These are phyloP conservation scores for Phlegmacium glaucopus DNA, from an alignment of 768 basidiomycete species.

Conservation along the genomic window DNA sequence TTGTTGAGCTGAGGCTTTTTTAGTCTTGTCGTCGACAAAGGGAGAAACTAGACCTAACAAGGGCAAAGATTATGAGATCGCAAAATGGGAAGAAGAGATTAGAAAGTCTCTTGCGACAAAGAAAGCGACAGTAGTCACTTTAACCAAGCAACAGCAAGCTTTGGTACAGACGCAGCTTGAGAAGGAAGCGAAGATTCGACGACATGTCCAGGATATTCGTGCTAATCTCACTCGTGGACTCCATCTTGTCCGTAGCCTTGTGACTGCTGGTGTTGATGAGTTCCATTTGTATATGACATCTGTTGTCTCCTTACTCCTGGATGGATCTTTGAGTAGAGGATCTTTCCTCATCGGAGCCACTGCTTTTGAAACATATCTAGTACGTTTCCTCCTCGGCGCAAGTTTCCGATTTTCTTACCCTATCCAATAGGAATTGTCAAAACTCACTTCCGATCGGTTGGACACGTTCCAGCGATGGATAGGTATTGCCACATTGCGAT, in stretches of 20 bases:
- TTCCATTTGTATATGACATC: slow-evolving; percentile 54
- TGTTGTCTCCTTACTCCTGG: slow-evolving; percentile 58
- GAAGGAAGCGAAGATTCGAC: slow-evolving; percentile 71
- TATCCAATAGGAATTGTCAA: slow-evolving; percentile 54
- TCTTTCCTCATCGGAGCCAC: slow-evolving; percentile 55
- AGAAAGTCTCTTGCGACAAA: slow-evolving; percentile 81
- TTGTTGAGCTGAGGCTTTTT: not conserved
- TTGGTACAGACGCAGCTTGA: slow-evolving; percentile 81
- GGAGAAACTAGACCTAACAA: slow-evolving; percentile 52
- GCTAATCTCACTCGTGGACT: slow-evolving; percentile 62
- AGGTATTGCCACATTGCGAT: slow-evolving; percentile 81
- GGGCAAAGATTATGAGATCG: slow-evolving; percentile 85
- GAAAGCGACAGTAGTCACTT: slow-evolving; percentile 50
- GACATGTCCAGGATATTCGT: slow-evolving; percentile 53
- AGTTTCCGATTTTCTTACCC: slow-evolving; percentile 1
- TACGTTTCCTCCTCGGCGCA: slow-evolving; percentile 32
- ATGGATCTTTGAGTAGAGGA: slow-evolving; percentile 60
- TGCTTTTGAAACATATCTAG: slow-evolving; percentile 79
- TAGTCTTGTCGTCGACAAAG: slow-evolving; percentile 67
- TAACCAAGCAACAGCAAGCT: slow-evolving; percentile 84
- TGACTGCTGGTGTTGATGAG: slow-evolving; percentile 44
- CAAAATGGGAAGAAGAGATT: slow-evolving; percentile 95
- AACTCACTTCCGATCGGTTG: slow-evolving; percentile 72
- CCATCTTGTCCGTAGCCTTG: slow-evolving; percentile 61
- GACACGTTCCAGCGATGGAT: slow-evolving; percentile 67